Evolutionary conservation across 1,284 basidiomycete genomes (phyloP), one percentile per base, ranked within the genome.

Genomic region (Apiotrichum mycotoxinovorans): DNA sequence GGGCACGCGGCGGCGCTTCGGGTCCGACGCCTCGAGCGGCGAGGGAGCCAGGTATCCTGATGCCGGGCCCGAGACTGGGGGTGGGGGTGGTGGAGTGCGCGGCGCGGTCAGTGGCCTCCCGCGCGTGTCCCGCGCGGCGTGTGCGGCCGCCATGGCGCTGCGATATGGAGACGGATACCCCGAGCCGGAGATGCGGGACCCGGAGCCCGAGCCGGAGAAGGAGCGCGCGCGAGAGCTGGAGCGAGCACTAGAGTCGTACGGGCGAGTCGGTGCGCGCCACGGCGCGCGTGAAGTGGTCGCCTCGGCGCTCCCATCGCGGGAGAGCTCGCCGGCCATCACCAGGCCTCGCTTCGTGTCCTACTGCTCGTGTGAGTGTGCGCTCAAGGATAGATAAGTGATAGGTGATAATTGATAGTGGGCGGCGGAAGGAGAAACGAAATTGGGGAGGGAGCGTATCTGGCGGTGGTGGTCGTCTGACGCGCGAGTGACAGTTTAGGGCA

Each of bases 261-360:
- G 4, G 27, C 27, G 12, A 17, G 40, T 20, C 20, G n/a, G 1
- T 11, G 20, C 22, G 14, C 33, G 17, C 46, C 33, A 35, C 9
- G 46, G 46, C 15, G 47, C 38, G 15, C 38, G 53, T 15, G 68
- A 69, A 17, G 65, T 63, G 35, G 64, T 61, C 37, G 70, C 61
- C 46, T 67, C 62, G 47, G 64, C 61, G 49, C 65, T 69, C 30
- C 63, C 66, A 63, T 70, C 65, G 38, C 66, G 63, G 26, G 66
- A 67, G 37, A 71, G 54, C 34, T 48, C 46, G 33, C 46, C 46
- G 59, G 33, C 41, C 51, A 52, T 52, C 41, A 22, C 41, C 51
- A 25, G 27, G 41, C 42, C 46, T 48, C 30, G 47, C 47, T 37
- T 46, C 44, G 18, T 18, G 44, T 34, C 20, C 44, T 46, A 30